phyloP scores from a whole-genome alignment of 2,329 filamentous ascomycete species.

The Cryphonectria naterciae region DNA sequence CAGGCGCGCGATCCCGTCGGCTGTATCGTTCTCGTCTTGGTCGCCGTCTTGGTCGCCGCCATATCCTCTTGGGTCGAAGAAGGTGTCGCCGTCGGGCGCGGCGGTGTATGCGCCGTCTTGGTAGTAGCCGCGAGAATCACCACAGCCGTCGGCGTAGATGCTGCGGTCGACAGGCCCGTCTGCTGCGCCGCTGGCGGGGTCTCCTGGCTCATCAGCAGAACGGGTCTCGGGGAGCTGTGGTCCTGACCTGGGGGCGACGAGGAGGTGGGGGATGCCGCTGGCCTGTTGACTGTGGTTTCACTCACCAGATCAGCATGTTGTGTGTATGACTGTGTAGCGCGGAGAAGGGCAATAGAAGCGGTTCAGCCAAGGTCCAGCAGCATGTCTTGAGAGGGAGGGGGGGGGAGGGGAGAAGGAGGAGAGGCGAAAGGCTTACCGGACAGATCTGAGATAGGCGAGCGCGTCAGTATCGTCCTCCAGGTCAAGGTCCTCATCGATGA shows the following conservation, averaged over 20 bases:
- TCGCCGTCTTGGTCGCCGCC: constrained; percentile 35
- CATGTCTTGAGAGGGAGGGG: constrained; percentile 33
- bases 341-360: constrained; percentile 4
- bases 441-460: constrained; percentile 70
- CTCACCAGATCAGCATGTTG: constrained; percentile 55
- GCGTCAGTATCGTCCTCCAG: constrained; percentile 72
- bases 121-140: constrained; percentile 68
- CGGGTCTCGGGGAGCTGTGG: constrained; percentile 52
- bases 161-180: constrained; percentile 41
- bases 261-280: constrained; percentile 70
- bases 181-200: constrained; percentile 38
- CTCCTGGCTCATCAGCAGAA: constrained; percentile 34
- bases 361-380: constrained; percentile 27
- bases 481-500: constrained; percentile 61
- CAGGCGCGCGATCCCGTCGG: constrained; percentile 45
- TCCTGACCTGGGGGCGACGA: constrained; percentile 64
- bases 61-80: constrained; percentile 32
- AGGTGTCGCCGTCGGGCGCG: constrained; percentile 41
- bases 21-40: constrained; percentile 36
- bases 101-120: constrained; percentile 80
- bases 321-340: constrained; percentile 16
- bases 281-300: constrained; percentile 69
- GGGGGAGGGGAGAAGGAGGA: constrained; percentile 31
- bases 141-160: constrained; percentile 53
- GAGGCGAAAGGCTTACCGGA: constrained; percentile 60